Evolutionary conservation across 805 yeast species (phyloP), one percentile per base, ranked within the genome.

Genomic region (Candida nemodendra): DNA sequence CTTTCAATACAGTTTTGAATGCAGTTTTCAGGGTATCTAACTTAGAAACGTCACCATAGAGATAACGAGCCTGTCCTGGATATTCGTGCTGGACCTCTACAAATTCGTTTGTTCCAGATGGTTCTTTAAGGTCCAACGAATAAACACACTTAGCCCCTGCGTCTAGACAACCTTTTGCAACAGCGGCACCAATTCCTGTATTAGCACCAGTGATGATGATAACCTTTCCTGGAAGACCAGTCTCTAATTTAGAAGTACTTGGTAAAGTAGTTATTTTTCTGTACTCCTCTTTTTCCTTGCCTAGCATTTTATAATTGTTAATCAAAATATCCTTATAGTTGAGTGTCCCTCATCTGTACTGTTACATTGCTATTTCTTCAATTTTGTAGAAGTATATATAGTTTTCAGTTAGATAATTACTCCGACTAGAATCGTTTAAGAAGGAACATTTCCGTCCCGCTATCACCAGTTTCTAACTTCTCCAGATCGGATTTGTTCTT

Each of bases 271-370:
- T 26, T 14, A 29, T 24, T 18, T 27, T 30, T 15, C 29, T 18
- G 36, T 41, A 41, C 11, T 38, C 39, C 18, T 21, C 29, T 32
- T 38, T 41, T 26, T 41, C 45, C 16, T 34, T 30, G 12, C 45
- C 42, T 23, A 41, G 22, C 45, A 41, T 41, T 23, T 36, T 27
- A 7, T 27, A 9, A 27, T n/a, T 22, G 73, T 77, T 21, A 21
- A 21, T n/a, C n/a, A n/a, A n/a, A n/a, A n/a, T n/a, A n/a, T n/a
- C n/a, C n/a, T n/a, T n/a, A n/a, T n/a, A n/a, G n/a, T n/a, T n/a
- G n/a, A n/a, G n/a, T n/a, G n/a, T n/a, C n/a, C n/a, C n/a, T n/a
- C n/a, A n/a, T n/a, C n/a, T n/a, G n/a, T n/a, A n/a, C n/a, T n/a
- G n/a, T n/a, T n/a, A n/a, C n/a, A n/a, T n/a, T n/a, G n/a, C n/a